Conservation (phyloP, 495 filamentous ascomycete species). For the Hypomontagnella submonticulosa region DNA sequence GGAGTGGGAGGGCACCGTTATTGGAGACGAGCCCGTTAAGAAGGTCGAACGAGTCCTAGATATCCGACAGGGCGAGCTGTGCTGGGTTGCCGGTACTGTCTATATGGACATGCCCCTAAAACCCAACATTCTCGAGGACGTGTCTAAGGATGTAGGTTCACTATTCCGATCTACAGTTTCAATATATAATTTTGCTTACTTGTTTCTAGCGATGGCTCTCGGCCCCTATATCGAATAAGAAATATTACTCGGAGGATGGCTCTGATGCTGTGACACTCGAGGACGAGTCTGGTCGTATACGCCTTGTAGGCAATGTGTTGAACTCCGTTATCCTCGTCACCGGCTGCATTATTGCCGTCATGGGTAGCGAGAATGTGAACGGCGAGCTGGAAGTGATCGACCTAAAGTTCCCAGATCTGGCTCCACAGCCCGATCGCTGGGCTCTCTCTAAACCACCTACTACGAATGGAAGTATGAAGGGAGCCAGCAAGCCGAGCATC, state of each 20-base stretch:
- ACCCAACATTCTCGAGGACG: slow-evolving; percentile 95
- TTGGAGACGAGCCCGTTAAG: slow-evolving; percentile 78
- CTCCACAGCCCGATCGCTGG: slow-evolving; percentile 84
- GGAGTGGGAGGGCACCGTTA: slow-evolving; percentile 81
- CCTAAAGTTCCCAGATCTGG: slow-evolving; percentile 84
- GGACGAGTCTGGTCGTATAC: slow-evolving; percentile 93
- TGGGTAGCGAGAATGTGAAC: slow-evolving; percentile 91
- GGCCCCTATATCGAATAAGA: slow-evolving; percentile 80
- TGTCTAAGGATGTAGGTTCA: slow-evolving; percentile 80
- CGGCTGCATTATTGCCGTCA: slow-evolving; percentile 86
- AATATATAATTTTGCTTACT: background rate
- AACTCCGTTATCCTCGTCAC: slow-evolving; percentile 79
- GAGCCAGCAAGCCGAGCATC: slow-evolving; percentile 38
- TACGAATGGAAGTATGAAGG: slow-evolving; percentile 32
- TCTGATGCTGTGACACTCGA: slow-evolving; percentile 84
- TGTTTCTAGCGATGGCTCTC: slow-evolving; percentile 78
- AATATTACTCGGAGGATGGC: slow-evolving; percentile 73
- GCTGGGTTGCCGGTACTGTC: slow-evolving; percentile 93
- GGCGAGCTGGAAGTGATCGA: slow-evolving; percentile 95
- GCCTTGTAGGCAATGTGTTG: slow-evolving; percentile 76
- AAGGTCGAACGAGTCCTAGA: slow-evolving; percentile 89
- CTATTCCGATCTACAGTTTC: background rate
- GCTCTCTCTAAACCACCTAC: slow-evolving; percentile 55
- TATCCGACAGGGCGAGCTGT: slow-evolving; percentile 93
- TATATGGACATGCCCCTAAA: slow-evolving; percentile 98